phyloP scores from a whole-genome alignment of 2,329 filamentous ascomycete genomes.

The Colletotrichum euphorbiae region DNA sequence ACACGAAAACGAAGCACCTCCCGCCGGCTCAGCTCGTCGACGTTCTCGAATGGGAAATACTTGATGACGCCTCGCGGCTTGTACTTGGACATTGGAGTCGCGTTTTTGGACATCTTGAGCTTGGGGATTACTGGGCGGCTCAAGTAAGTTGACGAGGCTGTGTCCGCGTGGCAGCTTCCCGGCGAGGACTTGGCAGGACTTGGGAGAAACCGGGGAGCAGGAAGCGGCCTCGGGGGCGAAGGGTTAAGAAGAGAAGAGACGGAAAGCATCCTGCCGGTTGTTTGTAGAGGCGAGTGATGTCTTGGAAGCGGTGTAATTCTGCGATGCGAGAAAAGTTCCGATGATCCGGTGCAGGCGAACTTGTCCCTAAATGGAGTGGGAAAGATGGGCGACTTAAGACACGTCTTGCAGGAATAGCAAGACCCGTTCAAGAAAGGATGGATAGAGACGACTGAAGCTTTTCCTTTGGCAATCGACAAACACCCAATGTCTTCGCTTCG shows the following conservation, averaged over 20 bases:
- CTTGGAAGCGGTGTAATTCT: constrained; percentile 37
- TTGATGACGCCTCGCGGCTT: constrained; percentile 75
- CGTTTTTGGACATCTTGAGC: constrained; percentile 74
- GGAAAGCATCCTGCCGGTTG: constrained; percentile 67
- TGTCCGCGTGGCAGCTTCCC: constrained; percentile 49
- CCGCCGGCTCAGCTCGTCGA: constrained; percentile 66
- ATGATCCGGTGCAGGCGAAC: constrained; percentile 28
- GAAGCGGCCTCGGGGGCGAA: constrained; percentile 55
- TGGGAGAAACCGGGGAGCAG: constrained; percentile 56
- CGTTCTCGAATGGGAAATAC: constrained; percentile 78
- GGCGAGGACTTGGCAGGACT: constrained; percentile 54
- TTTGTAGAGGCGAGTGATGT: constrained; percentile 32
- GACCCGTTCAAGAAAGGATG: constrained; percentile 34
- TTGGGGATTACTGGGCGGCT: constrained; percentile 51
- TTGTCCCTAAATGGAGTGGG: constrained; percentile 36
- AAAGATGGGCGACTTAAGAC: constrained; percentile 47
- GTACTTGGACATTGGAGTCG: constrained; percentile 70
- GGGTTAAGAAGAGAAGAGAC: constrained; percentile 76
- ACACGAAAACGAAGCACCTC: constrained; percentile 75
- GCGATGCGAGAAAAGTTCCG: constrained; percentile 29
- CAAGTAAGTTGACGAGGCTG: constrained; percentile 43
- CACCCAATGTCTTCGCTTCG: constrained; percentile 31
- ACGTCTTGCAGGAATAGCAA: constrained; percentile 45
- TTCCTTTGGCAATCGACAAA: constrained; percentile 34
- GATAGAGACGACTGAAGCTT: constrained; percentile 26